Percentiles rank a stretch among this genome's conserved stretches.
phyloP scores from a whole-genome alignment of 306 rosid species.

The Casuarina equisetifolia region DNA sequence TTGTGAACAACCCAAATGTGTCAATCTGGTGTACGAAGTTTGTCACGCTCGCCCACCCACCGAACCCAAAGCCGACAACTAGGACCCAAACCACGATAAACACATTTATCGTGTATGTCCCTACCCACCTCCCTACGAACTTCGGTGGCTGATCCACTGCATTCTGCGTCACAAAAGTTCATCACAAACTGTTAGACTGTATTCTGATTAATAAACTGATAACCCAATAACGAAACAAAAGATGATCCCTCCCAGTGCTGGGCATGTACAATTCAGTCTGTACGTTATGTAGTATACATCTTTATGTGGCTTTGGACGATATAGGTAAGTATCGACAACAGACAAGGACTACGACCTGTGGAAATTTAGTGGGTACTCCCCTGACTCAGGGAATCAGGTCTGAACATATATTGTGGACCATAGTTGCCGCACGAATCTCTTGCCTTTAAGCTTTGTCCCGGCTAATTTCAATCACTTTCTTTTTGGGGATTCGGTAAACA shows the following conservation, averaged over 20 bases:
- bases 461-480: neutral
- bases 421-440: conserved; percentile 42
- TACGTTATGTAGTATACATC: too few relatives aligned
- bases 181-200: neutral
- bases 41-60: conserved; percentile 97
- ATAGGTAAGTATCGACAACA: too few relatives aligned
- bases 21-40: conserved; percentile 87
- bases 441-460: conserved; percentile 18
- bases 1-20: conserved; percentile 92
- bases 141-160: conserved; percentile 92
- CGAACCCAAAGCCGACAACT: conserved; percentile 91
- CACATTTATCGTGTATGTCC: conserved; percentile 60
- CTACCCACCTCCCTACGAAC: conserved; percentile 87
- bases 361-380: conserved; percentile 6
- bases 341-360: neutral
- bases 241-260: too few relatives aligned
- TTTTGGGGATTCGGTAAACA: neutral
- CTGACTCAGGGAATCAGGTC: conserved; percentile 29
- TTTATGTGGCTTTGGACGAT: too few relatives aligned
- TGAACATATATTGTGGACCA: conserved; percentile 31
- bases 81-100: conserved; percentile 89
- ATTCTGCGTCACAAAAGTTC: conserved; percentile 59
- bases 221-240: too few relatives aligned
- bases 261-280: too few relatives aligned
- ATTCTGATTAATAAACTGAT: neutral